Conservation (phyloP, 2,329 filamentous ascomycete species). For the Dendryphion nanum region DNA sequence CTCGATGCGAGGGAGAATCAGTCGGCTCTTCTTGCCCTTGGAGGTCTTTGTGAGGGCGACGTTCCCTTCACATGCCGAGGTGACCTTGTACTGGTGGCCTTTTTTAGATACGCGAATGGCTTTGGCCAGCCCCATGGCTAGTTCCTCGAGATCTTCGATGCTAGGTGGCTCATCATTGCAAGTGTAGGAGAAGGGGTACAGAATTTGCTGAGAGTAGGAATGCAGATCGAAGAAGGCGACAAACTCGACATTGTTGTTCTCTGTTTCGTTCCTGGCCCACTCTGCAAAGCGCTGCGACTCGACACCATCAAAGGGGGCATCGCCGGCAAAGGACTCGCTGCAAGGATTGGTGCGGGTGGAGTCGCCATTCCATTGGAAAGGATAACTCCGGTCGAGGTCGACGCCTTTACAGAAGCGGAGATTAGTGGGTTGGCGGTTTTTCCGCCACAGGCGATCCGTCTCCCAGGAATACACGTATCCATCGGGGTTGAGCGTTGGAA, state of each 20-base stretch:
- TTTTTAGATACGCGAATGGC: slow-evolving; percentile 79
- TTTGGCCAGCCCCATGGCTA: slow-evolving; percentile 84
- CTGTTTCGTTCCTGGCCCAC: slow-evolving; percentile 80
- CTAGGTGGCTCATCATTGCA: slow-evolving; percentile 77
- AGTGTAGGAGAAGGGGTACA: slow-evolving; percentile 88
- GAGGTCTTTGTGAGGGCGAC: slow-evolving; percentile 43
- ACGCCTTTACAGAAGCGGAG: slow-evolving; percentile 82
- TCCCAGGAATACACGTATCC: slow-evolving; percentile 95
- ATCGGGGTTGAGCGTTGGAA: slow-evolving; percentile 89
- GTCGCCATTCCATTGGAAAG: slow-evolving; percentile 77
- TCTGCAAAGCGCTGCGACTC: slow-evolving; percentile 74
- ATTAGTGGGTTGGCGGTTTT: slow-evolving; percentile 81
- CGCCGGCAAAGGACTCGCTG: slow-evolving; percentile 85
- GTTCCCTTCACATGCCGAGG: slow-evolving; percentile 83
- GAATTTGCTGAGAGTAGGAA: slow-evolving; percentile 90
- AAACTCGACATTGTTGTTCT: slow-evolving; percentile 69
- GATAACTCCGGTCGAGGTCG: slow-evolving; percentile 85
- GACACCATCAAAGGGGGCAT: slow-evolving; percentile 75
- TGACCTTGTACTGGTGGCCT: slow-evolving; percentile 65
- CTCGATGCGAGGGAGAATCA: slow-evolving; percentile 60
- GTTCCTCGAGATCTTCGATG: slow-evolving; percentile 86
- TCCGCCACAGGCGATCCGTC: slow-evolving; percentile 88
- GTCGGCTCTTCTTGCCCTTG: slow-evolving; percentile 27
- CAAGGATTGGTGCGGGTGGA: slow-evolving; percentile 71
- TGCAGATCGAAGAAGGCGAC: slow-evolving; percentile 89